Conservation (phyloP, 2,329 filamentous ascomycete genomes). For the Magnaporthiopsis incrustans region DNA sequence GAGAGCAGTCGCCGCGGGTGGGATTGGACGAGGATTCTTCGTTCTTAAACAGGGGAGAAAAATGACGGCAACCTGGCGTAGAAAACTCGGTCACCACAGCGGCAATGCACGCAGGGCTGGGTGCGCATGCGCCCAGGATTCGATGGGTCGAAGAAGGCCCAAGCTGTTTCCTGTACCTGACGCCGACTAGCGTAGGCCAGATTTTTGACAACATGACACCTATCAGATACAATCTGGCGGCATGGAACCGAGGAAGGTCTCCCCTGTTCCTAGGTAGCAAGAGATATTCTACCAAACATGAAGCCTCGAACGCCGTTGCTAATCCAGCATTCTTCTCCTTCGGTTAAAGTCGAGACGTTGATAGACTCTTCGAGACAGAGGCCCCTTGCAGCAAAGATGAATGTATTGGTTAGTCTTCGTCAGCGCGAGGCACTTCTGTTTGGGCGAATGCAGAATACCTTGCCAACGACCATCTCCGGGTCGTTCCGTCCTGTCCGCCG, state of each 20-base stretch:
- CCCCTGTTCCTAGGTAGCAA: slow-evolving; percentile 10
- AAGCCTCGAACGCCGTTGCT: slow-evolving; percentile 87
- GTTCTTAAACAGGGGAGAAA: neutral
- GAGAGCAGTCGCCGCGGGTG: neutral
- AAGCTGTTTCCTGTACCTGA: neutral
- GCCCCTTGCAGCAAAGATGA: slow-evolving; percentile 23
- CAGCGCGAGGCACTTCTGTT: neutral
- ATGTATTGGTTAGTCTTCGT: neutral
- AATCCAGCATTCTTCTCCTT: slow-evolving; percentile 77
- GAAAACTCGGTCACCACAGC: neutral
- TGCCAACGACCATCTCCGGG: slow-evolving; percentile 73
- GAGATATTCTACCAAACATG: slow-evolving; percentile 36
- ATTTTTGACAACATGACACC: neutral
- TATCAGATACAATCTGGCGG: neutral
- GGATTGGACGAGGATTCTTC: neutral
- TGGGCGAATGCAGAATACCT: slow-evolving; percentile 31
- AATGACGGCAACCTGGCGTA: neutral
- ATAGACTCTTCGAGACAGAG: slow-evolving; percentile 61
- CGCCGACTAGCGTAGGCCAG: neutral
- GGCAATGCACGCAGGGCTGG: neutral
- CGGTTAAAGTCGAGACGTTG: slow-evolving; percentile 46
- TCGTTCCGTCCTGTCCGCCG: slow-evolving; percentile 78
- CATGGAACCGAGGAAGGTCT: neutral
- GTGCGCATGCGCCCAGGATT: neutral
- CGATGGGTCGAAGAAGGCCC: neutral